Percentiles rank a stretch among this genome's conserved stretches.
Evolutionary conservation across 164 flowering plant species (phyloP).

Genomic region (Saururus chinensis): DNA sequence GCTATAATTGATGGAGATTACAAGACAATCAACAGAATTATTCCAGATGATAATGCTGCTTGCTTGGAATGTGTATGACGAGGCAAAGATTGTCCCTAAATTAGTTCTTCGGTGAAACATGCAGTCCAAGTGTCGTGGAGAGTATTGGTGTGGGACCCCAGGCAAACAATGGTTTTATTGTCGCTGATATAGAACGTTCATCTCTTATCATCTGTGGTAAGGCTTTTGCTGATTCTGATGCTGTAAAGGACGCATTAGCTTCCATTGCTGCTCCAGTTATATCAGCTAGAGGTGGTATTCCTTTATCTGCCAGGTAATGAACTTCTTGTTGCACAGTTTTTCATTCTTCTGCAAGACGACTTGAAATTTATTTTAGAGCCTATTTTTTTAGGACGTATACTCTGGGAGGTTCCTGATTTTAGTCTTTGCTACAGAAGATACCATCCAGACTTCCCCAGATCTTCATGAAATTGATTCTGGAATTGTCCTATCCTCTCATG

Average conservation of each 20-base stretch:
- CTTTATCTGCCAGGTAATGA: slow-evolving; percentile 36
- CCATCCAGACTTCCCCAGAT: slow-evolving; percentile 23
- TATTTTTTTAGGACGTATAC: slow-evolving; percentile 28
- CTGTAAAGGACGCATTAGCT: slow-evolving; percentile 28
- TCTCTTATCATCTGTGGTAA: slow-evolving; percentile 43
- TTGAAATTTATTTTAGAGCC: slow-evolving; percentile 4
- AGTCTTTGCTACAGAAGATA: slow-evolving; percentile 37
- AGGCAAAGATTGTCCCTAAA: not conserved
- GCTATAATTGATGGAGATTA: not conserved
- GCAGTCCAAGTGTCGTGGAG: slow-evolving; percentile 30
- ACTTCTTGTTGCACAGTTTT: not conserved
- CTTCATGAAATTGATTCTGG: slow-evolving; percentile 24
- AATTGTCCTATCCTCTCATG: slow-evolving; percentile 32
- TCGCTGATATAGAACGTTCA: slow-evolving; percentile 40
- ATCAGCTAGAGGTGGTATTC: slow-evolving; percentile 41
- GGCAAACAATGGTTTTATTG: slow-evolving; percentile 28
- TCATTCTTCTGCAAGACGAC: not conserved
- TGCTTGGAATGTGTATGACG: too few relatives aligned
- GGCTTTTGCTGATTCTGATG: slow-evolving; percentile 32
- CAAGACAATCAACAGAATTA: not conserved
- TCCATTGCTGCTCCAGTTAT: slow-evolving; percentile 37
- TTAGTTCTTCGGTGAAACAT: slow-evolving; percentile 2
- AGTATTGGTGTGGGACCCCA: slow-evolving; percentile 27
- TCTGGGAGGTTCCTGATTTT: slow-evolving; percentile 35
- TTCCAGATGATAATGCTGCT: too few relatives aligned